These are phyloP conservation scores for Termitomyces sp. DNA, from an alignment of 768 basidiomycete species.

Conservation along the genomic window DNA sequence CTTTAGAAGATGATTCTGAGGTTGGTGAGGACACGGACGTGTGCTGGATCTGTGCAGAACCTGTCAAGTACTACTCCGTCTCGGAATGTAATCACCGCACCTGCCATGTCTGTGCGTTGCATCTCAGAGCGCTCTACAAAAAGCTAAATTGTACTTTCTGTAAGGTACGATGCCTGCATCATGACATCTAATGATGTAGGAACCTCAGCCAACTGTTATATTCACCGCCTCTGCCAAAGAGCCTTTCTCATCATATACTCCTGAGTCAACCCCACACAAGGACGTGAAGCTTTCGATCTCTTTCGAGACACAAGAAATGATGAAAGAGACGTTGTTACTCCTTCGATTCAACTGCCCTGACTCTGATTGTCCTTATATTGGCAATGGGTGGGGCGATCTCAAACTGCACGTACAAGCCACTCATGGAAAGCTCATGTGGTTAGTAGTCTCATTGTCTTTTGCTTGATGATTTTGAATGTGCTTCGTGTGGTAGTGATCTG, in stretches of 20 bases:
- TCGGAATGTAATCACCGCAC: slow-evolving; percentile 92
- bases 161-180: slow-evolving; percentile 52
- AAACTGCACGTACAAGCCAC: slow-evolving; percentile 74
- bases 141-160: slow-evolving; percentile 93
- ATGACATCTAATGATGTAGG: slow-evolving; percentile 31
- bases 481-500: slow-evolving; percentile 52
- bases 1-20: slow-evolving; percentile 7
- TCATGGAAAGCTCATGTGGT: slow-evolving; percentile 85
- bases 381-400: slow-evolving; percentile 84
- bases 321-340: slow-evolving; percentile 89
- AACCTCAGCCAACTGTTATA: slow-evolving; percentile 67
- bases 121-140: slow-evolving; percentile 90
- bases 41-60: slow-evolving; percentile 96
- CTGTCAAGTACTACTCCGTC: slow-evolving; percentile 83
- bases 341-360: slow-evolving; percentile 95
- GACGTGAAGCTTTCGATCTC: slow-evolving; percentile 70
- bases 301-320: slow-evolving; percentile 90
- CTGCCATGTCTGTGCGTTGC: slow-evolving; percentile 89
- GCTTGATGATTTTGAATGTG: neutral
- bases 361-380: slow-evolving; percentile 75
- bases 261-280: slow-evolving; percentile 52
- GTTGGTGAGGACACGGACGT: slow-evolving; percentile 33
- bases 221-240: slow-evolving; percentile 65
- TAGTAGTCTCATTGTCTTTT: slow-evolving; percentile 22
- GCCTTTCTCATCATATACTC: slow-evolving; percentile 52